These are phyloP conservation scores for Xanthoceras sorbifolium DNA, from an alignment of 345 rosid species.

Conservation along the genomic window DNA sequence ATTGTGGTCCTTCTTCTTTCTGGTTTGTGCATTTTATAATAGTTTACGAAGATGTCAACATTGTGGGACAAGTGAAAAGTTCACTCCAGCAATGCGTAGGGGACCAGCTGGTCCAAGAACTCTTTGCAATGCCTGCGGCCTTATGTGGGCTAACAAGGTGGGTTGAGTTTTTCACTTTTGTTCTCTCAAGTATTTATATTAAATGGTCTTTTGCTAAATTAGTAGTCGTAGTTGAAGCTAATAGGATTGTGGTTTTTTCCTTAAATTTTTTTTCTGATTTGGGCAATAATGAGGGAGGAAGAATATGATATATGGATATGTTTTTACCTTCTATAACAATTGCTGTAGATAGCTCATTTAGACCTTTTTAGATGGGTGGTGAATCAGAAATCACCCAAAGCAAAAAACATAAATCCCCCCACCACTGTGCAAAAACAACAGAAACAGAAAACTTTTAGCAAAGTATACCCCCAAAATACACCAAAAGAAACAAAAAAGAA, in stretches of 20 bases:
- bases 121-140: slow-evolving; percentile 47
- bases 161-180: not conserved
- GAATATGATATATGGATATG: not conserved
- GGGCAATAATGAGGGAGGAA: not conserved
- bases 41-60: slow-evolving; percentile 33
- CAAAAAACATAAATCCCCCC: not conserved
- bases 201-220: not conserved
- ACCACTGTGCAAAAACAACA: not conserved
- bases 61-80: slow-evolving; percentile 38
- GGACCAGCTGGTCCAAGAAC: slow-evolving; percentile 45
- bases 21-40: slow-evolving; percentile 9
- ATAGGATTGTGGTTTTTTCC: not conserved
- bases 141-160: slow-evolving; percentile 48
- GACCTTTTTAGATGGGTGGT: not conserved
- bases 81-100: slow-evolving; percentile 43
- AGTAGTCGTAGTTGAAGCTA: not conserved
- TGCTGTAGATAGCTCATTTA: not conserved
- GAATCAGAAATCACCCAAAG: not conserved
- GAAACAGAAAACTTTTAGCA: not conserved
- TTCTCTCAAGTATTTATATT: not conserved
- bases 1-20: not conserved
- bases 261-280: not conserved
- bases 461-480: not conserved
- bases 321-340: not conserved
- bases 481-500: not conserved